Evolutionary conservation across 768 basidiomycete species (phyloP).

Genomic region (Cubamyces sp.): DNA sequence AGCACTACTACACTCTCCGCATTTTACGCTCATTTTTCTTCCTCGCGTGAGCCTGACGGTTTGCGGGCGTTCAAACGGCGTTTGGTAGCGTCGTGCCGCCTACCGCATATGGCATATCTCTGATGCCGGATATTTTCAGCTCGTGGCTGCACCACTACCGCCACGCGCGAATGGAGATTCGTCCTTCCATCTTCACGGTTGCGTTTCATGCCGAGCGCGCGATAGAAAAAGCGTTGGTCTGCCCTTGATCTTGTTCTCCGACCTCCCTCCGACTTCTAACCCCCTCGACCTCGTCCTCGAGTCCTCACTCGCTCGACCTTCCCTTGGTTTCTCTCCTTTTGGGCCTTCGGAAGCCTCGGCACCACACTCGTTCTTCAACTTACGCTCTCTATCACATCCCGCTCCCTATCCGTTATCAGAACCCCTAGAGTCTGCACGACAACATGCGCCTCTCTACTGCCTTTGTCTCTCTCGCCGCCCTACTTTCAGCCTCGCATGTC

Average conservation of each 20-base stretch:
- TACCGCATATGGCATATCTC: conserved; percentile 10
- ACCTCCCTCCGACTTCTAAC: conserved; percentile 1
- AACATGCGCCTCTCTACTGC: conserved; percentile 13
- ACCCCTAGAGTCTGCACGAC: background rate
- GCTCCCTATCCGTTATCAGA: conserved; percentile 5
- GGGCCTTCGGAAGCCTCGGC: background rate
- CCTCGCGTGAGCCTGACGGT: background rate
- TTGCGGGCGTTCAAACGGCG: background rate
- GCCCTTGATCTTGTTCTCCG: conserved; percentile 13
- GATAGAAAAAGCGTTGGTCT: conserved; percentile 5
- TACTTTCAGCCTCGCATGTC: conserved; percentile 19
- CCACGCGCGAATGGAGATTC: conserved; percentile 2
- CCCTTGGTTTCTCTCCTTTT: background rate
- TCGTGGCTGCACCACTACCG: background rate
- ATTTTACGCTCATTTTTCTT: no score
- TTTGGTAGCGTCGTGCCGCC: conserved; percentile 7
- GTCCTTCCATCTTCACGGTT: background rate
- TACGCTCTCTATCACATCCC: conserved; percentile 5
- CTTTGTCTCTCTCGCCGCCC: conserved; percentile 19
- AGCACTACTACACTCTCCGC: no score
- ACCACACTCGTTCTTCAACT: conserved; percentile 16
- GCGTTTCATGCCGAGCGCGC: conserved; percentile 4
- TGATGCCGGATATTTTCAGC: background rate
- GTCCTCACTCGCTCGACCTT: conserved; percentile 4
- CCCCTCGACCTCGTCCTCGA: background rate